A percentile compares a stretch with the other conserved stretches of the same genome.
Evolutionary conservation across 2,329 filamentous ascomycete species (phyloP).

Genomic region (Pyricularia grisea): DNA sequence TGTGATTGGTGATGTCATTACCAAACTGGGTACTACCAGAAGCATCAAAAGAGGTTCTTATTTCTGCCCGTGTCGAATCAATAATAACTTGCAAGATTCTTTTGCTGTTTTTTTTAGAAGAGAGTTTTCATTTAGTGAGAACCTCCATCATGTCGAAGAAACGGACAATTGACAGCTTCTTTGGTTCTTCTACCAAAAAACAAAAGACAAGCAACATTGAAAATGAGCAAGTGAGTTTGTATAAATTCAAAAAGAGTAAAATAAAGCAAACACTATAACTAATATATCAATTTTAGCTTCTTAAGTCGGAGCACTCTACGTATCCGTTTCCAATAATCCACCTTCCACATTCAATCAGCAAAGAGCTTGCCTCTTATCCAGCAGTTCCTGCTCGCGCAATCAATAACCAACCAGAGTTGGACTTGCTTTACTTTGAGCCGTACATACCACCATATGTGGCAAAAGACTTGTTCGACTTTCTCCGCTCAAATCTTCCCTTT

Average conservation of each 20-base stretch:
- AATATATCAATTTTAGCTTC: not conserved
- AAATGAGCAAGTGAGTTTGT: not conserved
- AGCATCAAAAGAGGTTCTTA: not conserved
- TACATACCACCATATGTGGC: constrained; percentile 52
- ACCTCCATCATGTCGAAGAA: constrained; percentile 30
- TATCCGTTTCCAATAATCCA: constrained; percentile 42
- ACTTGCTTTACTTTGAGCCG: constrained; percentile 67
- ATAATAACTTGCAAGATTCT: not conserved
- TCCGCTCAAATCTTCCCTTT: constrained; percentile 63
- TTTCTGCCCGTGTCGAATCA: not conserved
- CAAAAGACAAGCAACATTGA: constrained; percentile 13
- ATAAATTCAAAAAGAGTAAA: constrained; percentile 9
- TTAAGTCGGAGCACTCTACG: constrained; percentile 27
- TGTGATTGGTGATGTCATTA: not conserved
- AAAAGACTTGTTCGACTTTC: constrained; percentile 56
- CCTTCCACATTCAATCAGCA: constrained; percentile 27
- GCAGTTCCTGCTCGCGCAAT: constrained; percentile 44
- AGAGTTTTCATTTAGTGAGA: not conserved
- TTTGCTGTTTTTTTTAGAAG: not conserved
- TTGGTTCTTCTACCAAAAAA: constrained; percentile 39
- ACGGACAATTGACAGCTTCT: constrained; percentile 62
- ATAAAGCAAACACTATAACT: not conserved
- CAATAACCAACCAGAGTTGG: constrained; percentile 59
- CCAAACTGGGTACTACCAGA: not conserved
- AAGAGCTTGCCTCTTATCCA: constrained; percentile 34